phyloP scores from a whole-genome alignment of 2,329 filamentous ascomycete species.

The Aureobasidium sp. region DNA sequence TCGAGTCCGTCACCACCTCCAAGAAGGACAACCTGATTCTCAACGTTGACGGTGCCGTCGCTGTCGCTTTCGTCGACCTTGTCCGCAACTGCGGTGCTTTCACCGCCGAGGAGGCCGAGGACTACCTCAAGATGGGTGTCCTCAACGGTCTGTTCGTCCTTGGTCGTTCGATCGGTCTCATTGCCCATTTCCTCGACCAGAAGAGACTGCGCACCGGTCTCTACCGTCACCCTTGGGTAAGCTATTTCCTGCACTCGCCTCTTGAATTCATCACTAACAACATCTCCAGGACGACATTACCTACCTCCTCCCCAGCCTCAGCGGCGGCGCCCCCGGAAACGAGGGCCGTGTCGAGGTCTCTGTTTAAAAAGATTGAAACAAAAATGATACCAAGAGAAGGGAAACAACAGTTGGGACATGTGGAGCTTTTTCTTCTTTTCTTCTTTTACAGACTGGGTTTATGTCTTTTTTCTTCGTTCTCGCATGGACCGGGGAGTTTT shows the following conservation, averaged over 20 bases:
- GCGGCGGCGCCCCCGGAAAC: conserved; percentile 58
- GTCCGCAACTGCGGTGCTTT: conserved; percentile 97
- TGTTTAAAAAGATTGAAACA: conserved; percentile 5
- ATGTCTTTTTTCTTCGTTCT: conserved; percentile 2
- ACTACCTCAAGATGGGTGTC: conserved; percentile 98
- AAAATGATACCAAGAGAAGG: conserved; percentile 11
- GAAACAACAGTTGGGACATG: conserved; percentile 3
- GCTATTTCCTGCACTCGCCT: background rate
- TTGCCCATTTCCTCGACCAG: conserved; percentile 99
- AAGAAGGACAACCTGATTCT: conserved; percentile 99
- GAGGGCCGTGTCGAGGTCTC: conserved; percentile 82
- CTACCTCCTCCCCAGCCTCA: conserved; percentile 77
- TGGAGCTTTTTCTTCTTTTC: conserved; percentile 2
- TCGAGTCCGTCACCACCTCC: conserved; percentile 95
- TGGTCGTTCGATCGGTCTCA: conserved; percentile 93
- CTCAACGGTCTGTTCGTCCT: conserved; percentile 99
- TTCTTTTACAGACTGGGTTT: conserved; percentile 2
- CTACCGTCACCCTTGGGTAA: conserved; percentile 67
- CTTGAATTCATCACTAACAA: background rate
- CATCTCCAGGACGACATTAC: conserved; percentile 87
- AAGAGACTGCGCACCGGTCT: conserved; percentile 97
- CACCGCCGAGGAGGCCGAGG: conserved; percentile 90
- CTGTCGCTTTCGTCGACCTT: conserved; percentile 97
- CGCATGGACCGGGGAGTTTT: conserved; percentile 7
- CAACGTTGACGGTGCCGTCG: conserved; percentile 96